phyloP scores from a whole-genome alignment of 768 basidiomycete genomes.

The Sistotremastrum suecicum region DNA sequence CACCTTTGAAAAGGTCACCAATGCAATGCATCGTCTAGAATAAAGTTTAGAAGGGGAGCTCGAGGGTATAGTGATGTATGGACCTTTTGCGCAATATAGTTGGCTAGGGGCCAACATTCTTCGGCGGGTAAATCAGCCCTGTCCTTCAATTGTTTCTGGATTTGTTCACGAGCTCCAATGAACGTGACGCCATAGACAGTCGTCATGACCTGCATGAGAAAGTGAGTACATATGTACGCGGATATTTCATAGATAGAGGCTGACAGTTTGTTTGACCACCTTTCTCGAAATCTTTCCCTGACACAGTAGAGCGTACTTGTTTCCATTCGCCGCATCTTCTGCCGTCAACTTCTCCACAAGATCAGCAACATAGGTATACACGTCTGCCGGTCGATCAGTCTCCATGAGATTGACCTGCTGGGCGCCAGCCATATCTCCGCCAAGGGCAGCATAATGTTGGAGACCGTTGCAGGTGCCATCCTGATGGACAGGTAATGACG shows the following conservation, averaged over 20 bases:
- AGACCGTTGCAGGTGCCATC: conserved; percentile 98
- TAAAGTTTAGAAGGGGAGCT: not conserved
- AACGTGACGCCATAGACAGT: conserved; percentile 98
- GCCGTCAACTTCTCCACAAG: conserved; percentile 65
- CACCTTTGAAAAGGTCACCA: conserved; percentile 87
- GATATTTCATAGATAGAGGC: conserved; percentile 11
- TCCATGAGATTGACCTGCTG: conserved; percentile 82
- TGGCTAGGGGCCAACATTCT: conserved; percentile 56
- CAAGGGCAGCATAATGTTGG: conserved; percentile 96
- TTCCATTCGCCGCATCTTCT: conserved; percentile 37
- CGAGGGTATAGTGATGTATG: conserved; percentile 4
- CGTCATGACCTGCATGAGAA: conserved; percentile 69
- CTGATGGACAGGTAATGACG: conserved; percentile 83
- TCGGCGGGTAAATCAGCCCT: conserved; percentile 58
- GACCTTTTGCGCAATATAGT: conserved; percentile 72
- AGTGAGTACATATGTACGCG: not conserved
- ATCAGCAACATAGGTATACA: conserved; percentile 82
- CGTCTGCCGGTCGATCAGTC: conserved; percentile 81
- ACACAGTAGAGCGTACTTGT: conserved; percentile 43
- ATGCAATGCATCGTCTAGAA: conserved; percentile 60
- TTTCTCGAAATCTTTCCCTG: conserved; percentile 76
- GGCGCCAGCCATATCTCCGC: conserved; percentile 82
- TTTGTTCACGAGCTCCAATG: conserved; percentile 89
- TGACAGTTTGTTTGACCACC: conserved; percentile 92
- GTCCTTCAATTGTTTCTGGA: conserved; percentile 76